These are phyloP conservation scores for Phytopythium delawarense DNA, from an alignment of 352 stramenopile species.

Conservation along the genomic window DNA sequence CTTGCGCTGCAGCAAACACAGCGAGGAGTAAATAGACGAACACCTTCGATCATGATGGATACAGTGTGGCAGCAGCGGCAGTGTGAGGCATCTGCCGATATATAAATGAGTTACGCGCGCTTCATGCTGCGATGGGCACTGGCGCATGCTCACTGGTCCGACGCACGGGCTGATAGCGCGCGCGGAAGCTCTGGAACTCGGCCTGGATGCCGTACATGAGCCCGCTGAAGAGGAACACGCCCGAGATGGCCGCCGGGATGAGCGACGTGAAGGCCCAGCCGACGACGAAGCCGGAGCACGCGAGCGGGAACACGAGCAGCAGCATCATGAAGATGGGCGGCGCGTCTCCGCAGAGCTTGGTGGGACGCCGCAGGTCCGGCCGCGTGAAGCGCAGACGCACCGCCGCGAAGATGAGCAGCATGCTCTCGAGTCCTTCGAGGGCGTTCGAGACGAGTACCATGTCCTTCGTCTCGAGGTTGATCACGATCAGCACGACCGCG, in stretches of 20 bases:
- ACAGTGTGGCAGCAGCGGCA: not conserved
- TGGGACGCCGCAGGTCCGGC: conserved; percentile 26
- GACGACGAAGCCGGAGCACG: conserved; percentile 28
- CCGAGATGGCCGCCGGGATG: conserved; percentile 33
- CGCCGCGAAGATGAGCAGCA: conserved; percentile 34
- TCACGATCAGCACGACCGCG: conserved; percentile 51
- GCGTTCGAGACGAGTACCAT: conserved; percentile 57
- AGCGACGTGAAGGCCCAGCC: conserved; percentile 35
- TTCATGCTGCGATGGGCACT: not conserved
- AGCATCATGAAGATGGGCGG: conserved; percentile 25
- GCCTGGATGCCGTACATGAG: conserved; percentile 46
- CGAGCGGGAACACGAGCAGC: conserved; percentile 31
- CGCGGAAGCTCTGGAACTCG: conserved; percentile 39
- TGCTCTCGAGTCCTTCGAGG: conserved; percentile 35
- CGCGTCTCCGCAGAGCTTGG: conserved; percentile 38
- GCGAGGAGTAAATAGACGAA: not conserved
- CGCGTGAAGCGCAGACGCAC: conserved; percentile 37
- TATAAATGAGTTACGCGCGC: not conserved
- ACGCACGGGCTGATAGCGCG: conserved; percentile 15
- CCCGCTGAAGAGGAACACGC: conserved; percentile 45
- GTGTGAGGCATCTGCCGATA: not conserved
- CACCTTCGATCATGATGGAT: not conserved
- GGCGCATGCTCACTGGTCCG: not conserved
- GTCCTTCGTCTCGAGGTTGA: conserved; percentile 44
- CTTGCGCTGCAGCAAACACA: not conserved